A percentile compares a stretch with the other conserved stretches of the same genome.
These are phyloP conservation scores for Saccharomyces paradoxus DNA, from an alignment of 805 yeast genomes.

Conservation along the genomic window DNA sequence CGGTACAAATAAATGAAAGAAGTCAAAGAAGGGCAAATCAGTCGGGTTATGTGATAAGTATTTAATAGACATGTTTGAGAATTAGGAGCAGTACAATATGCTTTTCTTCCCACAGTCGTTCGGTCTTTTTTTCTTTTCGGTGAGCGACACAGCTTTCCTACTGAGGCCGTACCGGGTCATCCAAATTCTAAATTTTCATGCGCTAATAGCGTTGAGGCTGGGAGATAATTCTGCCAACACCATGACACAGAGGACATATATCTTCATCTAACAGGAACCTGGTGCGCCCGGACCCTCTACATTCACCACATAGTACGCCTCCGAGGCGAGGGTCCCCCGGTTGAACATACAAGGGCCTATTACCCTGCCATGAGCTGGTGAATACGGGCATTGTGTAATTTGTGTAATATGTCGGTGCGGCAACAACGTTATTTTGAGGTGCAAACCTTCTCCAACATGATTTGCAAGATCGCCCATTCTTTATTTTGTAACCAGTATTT, in stretches of 20 bases:
- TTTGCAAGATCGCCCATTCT: conserved; percentile 58
- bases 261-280: conserved; percentile 52
- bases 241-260: conserved; percentile 55
- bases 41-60: neutral
- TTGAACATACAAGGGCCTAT: conserved; percentile 35
- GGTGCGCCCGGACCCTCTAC: conserved; percentile 56
- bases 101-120: neutral
- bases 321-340: conserved; percentile 81
- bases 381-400: conserved; percentile 1
- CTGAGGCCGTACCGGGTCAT: neutral
- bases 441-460: conserved; percentile 64
- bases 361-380: conserved; percentile 3
- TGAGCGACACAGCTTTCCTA: neutral
- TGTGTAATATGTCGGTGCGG: conserved; percentile 7
- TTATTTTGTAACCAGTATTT: conserved; percentile 59
- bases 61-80: neutral
- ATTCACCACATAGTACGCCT: conserved; percentile 63
- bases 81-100: neutral
- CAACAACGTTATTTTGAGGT: conserved; percentile 28
- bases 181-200: neutral
- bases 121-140: conserved; percentile 1
- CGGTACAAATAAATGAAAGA: neutral
- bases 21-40: neutral
- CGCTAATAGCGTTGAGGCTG: neutral
- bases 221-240: conserved; percentile 50